Evolutionary conservation across 1,139 yeast genomes (phyloP), one percentile per base, ranked within the genome.

Genomic region (Scheffersomyces titani): DNA sequence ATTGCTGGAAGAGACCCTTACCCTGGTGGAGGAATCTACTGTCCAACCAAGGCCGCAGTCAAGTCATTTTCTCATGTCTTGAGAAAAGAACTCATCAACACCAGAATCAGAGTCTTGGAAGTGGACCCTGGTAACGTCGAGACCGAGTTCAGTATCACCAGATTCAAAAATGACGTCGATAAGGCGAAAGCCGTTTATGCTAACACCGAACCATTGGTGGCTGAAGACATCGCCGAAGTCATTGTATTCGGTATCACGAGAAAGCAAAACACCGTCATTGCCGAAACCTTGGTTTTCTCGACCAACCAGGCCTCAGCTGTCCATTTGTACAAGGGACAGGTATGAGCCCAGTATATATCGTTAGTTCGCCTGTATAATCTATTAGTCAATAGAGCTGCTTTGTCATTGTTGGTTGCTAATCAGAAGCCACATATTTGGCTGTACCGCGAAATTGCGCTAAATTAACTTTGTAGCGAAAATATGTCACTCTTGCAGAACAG

Each of bases 41-140:
- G 97, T 75, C 89, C 97, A n/a, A 85, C 94, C 53, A 92, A 92
- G 73, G 90, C 92, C 49, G 91, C 94, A 20, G 85, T 92, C 44
- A 83, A 87, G 61, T 88, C 92, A 0, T 92, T 92, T 70, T 82
- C 93, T 20, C 87, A 87, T 52, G 82, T 90, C 5, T 79, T 91
- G 72, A 83, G 97, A 71, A 89, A 89, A 72, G 97, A 92, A 71
- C 78, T 87, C 68, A 85, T 90, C 62, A 77, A 80, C 69, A 89
- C 96, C 45, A 82, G 83, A 56, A 85, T 91, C 62, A 81, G 97
- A 67, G 92, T 91, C 55, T 83, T 92, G 64, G 96, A 90, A 70
- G 83, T 91, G 53, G 93, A 90, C 60, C 97, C 97, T 11, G 97
- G 97, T 66, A 87, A 89, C 51, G 97, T 91, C 22, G 92, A 90